Evolutionary conservation across 2,329 filamentous ascomycete genomes (phyloP).

Genomic region (Verticillium nonalfalfae): DNA sequence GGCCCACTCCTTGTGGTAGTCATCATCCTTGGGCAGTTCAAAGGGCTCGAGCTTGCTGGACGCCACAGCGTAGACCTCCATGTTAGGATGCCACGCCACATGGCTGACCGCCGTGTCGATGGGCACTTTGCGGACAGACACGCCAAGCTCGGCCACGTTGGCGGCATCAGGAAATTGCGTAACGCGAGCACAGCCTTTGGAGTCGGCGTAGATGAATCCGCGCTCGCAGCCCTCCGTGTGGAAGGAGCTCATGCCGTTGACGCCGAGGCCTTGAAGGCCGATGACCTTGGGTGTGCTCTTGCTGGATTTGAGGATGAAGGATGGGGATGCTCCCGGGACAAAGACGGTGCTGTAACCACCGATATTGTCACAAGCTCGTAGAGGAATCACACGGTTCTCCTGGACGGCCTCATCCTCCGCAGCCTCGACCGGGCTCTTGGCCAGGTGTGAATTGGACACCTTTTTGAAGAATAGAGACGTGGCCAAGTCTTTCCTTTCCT

Average conservation of each 20-base stretch:
- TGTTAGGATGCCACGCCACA: slow-evolving; percentile 70
- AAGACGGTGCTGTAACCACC: slow-evolving; percentile 77
- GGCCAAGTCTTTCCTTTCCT: slow-evolving; percentile 35
- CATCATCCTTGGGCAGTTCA: slow-evolving; percentile 78
- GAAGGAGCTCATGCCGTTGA: slow-evolving; percentile 68
- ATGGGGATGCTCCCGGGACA: slow-evolving; percentile 71
- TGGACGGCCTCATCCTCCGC: slow-evolving; percentile 44
- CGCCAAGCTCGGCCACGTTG: slow-evolving; percentile 67
- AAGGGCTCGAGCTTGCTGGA: slow-evolving; percentile 66
- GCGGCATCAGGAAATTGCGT: slow-evolving; percentile 62
- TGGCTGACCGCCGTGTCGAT: slow-evolving; percentile 65
- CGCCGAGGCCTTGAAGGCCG: slow-evolving; percentile 60
- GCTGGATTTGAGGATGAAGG: slow-evolving; percentile 76
- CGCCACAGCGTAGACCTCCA: slow-evolving; percentile 69
- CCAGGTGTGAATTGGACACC: slow-evolving; percentile 60
- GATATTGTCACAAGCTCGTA: slow-evolving; percentile 58
- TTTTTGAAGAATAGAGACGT: slow-evolving; percentile 70
- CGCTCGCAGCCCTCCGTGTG: slow-evolving; percentile 70
- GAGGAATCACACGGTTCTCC: slow-evolving; percentile 40
- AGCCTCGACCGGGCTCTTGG: slow-evolving; percentile 45
- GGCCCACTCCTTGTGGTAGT: slow-evolving; percentile 75
- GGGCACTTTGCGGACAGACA: slow-evolving; percentile 66
- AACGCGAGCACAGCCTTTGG: slow-evolving; percentile 64
- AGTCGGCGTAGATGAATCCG: slow-evolving; percentile 79
- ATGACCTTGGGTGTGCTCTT: slow-evolving; percentile 71